phyloP scores from a whole-genome alignment of 164 flowering plant genomes.

The Kalanchoe fedtschenkoi region DNA sequence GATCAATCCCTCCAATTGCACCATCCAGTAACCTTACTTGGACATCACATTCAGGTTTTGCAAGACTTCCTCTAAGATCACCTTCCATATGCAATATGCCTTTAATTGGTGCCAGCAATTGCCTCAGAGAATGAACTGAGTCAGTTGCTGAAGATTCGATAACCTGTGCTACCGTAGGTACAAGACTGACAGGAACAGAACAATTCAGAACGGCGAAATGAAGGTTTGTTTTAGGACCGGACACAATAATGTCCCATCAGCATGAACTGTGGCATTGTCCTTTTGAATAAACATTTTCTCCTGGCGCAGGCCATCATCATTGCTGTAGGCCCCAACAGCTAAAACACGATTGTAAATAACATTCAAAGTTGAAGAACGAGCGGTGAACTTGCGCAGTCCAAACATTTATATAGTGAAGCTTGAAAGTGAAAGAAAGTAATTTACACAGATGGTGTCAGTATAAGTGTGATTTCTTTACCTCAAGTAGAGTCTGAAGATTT shows the following conservation, averaged over 20 bases:
- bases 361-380: too few relatives aligned
- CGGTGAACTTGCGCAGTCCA: too few relatives aligned
- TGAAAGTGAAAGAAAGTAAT: not conserved
- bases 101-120: slow-evolving; percentile 71
- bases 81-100: slow-evolving; percentile 99
- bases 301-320: slow-evolving; percentile 83
- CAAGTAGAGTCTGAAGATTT: slow-evolving; percentile 59
- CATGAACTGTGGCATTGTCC: slow-evolving; percentile 96
- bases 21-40: slow-evolving; percentile 98
- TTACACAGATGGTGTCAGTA: not conserved
- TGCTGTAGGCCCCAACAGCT: slow-evolving; percentile 91
- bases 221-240: slow-evolving; percentile 79
- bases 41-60: slow-evolving; percentile 96
- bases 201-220: slow-evolving; percentile 98
- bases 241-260: slow-evolving; percentile 92
- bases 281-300: slow-evolving; percentile 87
- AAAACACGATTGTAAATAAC: slow-evolving; percentile 83
- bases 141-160: slow-evolving; percentile 81
- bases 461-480: slow-evolving; percentile 35
- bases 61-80: slow-evolving; percentile 88
- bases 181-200: slow-evolving; percentile 83
- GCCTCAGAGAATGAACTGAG: slow-evolving; percentile 60
- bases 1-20: slow-evolving; percentile 91
- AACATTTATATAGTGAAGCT: not conserved
- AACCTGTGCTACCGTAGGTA: slow-evolving; percentile 79